Percentiles rank a stretch among this genome's conserved stretches.
phyloP scores from a whole-genome alignment of 1,139 yeast genomes.

The Scheffersomyces titani region DNA sequence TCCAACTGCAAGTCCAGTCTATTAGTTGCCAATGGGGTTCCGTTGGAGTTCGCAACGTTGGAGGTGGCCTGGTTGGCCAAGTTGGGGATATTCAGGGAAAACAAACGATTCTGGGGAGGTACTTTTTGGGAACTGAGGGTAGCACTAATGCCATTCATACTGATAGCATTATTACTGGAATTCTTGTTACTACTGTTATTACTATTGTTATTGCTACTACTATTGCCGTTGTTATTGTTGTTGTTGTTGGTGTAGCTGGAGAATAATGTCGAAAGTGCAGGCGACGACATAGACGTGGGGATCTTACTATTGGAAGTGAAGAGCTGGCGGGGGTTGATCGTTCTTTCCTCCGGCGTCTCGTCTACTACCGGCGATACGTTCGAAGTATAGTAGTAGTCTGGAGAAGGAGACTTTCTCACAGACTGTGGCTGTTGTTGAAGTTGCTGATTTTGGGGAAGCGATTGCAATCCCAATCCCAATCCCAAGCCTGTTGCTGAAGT shows the following conservation, averaged over 20 bases:
- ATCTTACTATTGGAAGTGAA: slow-evolving; percentile 11
- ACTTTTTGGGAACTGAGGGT: background rate
- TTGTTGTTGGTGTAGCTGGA: slow-evolving; percentile 4
- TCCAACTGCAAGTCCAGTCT: slow-evolving; percentile 16
- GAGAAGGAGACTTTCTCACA: slow-evolving; percentile 7
- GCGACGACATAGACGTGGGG: slow-evolving; percentile 17
- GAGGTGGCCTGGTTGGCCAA: background rate
- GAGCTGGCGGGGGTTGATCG: slow-evolving; percentile 24
- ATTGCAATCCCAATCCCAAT: background rate
- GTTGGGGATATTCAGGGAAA: background rate
- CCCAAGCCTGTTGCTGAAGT: background rate
- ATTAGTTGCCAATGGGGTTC: slow-evolving; percentile 2
- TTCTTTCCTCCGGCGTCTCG: slow-evolving; percentile 8
- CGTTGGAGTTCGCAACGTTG: background rate
- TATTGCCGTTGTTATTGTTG: slow-evolving; percentile 1
- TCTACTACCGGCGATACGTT: background rate
- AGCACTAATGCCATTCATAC: slow-evolving; percentile 1
- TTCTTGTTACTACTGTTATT: slow-evolving; percentile 9
- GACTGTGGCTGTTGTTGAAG: slow-evolving; percentile 1
- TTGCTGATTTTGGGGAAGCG: background rate
- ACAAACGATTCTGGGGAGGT: background rate
- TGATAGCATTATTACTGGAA: slow-evolving; percentile 2
- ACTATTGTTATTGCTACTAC: slow-evolving; percentile 1
- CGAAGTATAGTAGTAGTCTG: slow-evolving; percentile 9
- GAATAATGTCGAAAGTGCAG: slow-evolving; percentile 19